A percentile compares a stretch with the other conserved stretches of the same genome.
phyloP scores from a whole-genome alignment of 2,329 filamentous ascomycete genomes.

The Trichophyton rubrum region DNA sequence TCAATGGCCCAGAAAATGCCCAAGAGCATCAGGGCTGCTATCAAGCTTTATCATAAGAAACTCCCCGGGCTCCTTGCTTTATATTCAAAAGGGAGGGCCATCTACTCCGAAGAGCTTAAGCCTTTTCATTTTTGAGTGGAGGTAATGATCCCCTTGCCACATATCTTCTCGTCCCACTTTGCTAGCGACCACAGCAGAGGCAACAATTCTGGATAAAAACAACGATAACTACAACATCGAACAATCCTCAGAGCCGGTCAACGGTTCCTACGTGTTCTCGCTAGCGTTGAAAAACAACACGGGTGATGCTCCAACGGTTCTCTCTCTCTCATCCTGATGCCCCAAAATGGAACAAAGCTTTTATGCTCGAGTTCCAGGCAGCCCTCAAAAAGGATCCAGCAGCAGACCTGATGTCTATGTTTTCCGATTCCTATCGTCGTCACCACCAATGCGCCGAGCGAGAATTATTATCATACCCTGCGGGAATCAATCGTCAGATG shows the following conservation, averaged over 20 bases:
- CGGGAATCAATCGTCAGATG: conserved; percentile 14
- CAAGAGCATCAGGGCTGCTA: conserved; percentile 9
- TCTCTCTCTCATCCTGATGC: conserved; percentile 13
- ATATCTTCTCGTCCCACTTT: background rate
- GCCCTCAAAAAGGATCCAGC: conserved; percentile 15
- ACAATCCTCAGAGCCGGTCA: no score
- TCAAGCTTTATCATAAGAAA: conserved; percentile 7
- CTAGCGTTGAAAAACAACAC: no score
- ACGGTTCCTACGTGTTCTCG: no score
- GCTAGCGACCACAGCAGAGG: no score
- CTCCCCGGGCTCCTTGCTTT: background rate
- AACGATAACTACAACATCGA: no score
- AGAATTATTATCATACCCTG: conserved; percentile 11
- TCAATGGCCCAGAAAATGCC: conserved; percentile 6
- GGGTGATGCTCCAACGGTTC: background rate
- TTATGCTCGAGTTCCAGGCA: conserved; percentile 16
- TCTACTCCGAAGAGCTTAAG: no score
- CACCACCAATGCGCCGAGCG: conserved; percentile 13
- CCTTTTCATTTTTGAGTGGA: conserved; percentile 3
- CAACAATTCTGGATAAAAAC: no score
- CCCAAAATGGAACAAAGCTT: conserved; percentile 16
- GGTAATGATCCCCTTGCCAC: conserved; percentile 3
- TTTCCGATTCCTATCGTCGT: conserved; percentile 14
- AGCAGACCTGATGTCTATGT: conserved; percentile 17
- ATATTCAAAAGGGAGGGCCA: conserved; percentile 3